A percentile compares a stretch with the other conserved stretches of the same genome.
These are phyloP conservation scores for Alternaria alternata DNA, from an alignment of 2,329 filamentous ascomycete species.

Conservation along the genomic window DNA sequence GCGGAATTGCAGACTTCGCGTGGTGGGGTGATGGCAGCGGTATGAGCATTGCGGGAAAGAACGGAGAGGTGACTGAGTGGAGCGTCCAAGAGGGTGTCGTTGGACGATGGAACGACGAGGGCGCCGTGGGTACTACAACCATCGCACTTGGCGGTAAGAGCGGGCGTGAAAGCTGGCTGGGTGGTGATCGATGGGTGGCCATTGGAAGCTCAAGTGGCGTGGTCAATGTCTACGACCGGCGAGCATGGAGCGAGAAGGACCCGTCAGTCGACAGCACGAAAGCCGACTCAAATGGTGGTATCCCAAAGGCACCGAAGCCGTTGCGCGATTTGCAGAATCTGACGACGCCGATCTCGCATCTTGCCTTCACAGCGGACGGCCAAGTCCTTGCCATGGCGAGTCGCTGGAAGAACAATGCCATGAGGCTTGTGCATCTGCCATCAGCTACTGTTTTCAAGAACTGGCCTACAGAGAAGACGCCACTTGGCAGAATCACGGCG, in stretches of 20 bases:
- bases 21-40: conserved; percentile 92
- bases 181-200: conserved; percentile 87
- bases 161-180: conserved; percentile 68
- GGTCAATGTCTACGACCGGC: conserved; percentile 91
- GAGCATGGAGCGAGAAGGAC: conserved; percentile 63
- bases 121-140: conserved; percentile 84
- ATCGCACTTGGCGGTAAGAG: conserved; percentile 77
- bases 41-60: conserved; percentile 82
- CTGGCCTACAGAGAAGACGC: conserved; percentile 93
- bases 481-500: conserved; percentile 79
- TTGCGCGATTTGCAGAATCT: conserved; percentile 81
- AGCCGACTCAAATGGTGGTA: conserved; percentile 50
- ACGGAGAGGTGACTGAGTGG: conserved; percentile 92
- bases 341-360: conserved; percentile 80
- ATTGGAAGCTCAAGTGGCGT: conserved; percentile 87
- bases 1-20: conserved; percentile 86
- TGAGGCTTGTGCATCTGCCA: conserved; percentile 87
- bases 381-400: conserved; percentile 89
- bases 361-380: conserved; percentile 86
- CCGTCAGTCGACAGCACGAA: conserved; percentile 15
- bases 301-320: conserved; percentile 76
- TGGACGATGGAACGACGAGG: conserved; percentile 88
- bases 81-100: conserved; percentile 74
- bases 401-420: conserved; percentile 84
- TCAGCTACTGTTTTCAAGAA: conserved; percentile 95